phyloP scores from a whole-genome alignment of 148 eudicot species.

The Spergularia marina region DNA sequence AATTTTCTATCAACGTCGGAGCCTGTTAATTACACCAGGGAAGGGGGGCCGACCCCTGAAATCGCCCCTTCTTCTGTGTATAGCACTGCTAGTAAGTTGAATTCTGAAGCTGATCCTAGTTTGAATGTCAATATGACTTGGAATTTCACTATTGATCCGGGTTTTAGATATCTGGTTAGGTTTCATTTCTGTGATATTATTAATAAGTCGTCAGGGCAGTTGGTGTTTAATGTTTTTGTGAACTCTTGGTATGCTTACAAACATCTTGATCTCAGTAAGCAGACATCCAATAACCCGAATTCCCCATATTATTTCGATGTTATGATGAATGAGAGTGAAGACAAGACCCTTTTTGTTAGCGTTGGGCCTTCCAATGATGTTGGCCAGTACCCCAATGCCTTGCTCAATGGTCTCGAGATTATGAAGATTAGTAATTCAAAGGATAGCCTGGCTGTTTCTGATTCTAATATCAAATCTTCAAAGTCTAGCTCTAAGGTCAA shows the following conservation, averaged over 20 bases:
- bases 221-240: conserved; percentile 54
- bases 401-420: conserved; percentile 73
- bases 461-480: conserved; percentile 24
- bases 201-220: conserved; percentile 16
- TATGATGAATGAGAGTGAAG: conserved; percentile 31
- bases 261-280: conserved; percentile 49
- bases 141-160: conserved; percentile 53
- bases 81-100: conserved; percentile 51
- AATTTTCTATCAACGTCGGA: conserved; percentile 25
- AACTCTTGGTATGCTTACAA: conserved; percentile 41
- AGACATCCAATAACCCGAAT: conserved; percentile 36
- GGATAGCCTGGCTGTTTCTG: conserved; percentile 40
- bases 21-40: conserved; percentile 40
- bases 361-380: conserved; percentile 40
- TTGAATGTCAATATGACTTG: conserved; percentile 49
- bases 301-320: conserved; percentile 50
- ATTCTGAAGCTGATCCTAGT: conserved; percentile 33
- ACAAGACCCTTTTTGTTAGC: conserved; percentile 35
- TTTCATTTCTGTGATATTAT: conserved; percentile 64
- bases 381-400: conserved; percentile 42
- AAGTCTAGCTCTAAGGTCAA: conserved; percentile 32
- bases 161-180: conserved; percentile 50
- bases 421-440: conserved; percentile 55
- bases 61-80: conserved; percentile 53
- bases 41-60: conserved; percentile 27